Evolutionary conservation across 2,329 filamentous ascomycete species (phyloP).

Genomic region (Penicillium sp.): DNA sequence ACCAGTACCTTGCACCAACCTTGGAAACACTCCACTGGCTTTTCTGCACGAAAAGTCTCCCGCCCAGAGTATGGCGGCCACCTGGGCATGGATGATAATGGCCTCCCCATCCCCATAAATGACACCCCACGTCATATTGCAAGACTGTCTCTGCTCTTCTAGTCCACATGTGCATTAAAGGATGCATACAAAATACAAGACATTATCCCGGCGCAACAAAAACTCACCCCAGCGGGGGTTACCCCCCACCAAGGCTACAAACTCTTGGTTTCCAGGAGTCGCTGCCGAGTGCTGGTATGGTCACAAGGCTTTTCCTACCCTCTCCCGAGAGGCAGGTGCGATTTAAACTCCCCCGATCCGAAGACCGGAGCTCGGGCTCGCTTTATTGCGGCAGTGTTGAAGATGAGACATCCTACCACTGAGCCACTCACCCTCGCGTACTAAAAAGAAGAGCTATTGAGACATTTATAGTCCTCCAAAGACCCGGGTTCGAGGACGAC

Average conservation of each 20-base stretch:
- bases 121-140: too few relatives aligned
- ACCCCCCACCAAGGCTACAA: background rate
- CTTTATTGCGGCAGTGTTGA: background rate
- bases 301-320: background rate
- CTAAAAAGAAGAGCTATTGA: background rate
- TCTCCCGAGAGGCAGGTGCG: background rate
- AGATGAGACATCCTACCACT: background rate
- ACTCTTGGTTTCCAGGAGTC: background rate
- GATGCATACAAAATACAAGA: too few relatives aligned
- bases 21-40: too few relatives aligned
- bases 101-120: too few relatives aligned
- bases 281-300: background rate
- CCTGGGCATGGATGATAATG: too few relatives aligned
- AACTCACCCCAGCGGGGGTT: background rate
- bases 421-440: background rate
- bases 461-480: too few relatives aligned
- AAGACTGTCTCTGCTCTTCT: too few relatives aligned
- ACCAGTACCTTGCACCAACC: too few relatives aligned
- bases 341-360: background rate
- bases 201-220: background rate
- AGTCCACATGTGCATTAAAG: too few relatives aligned
- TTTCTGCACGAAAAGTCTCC: too few relatives aligned
- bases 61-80: too few relatives aligned
- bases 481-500: too few relatives aligned
- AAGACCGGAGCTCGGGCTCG: background rate